Base-by-base conservation (phyloP, 495 filamentous ascomycete genomes). In the Collariella sp. region DNA sequence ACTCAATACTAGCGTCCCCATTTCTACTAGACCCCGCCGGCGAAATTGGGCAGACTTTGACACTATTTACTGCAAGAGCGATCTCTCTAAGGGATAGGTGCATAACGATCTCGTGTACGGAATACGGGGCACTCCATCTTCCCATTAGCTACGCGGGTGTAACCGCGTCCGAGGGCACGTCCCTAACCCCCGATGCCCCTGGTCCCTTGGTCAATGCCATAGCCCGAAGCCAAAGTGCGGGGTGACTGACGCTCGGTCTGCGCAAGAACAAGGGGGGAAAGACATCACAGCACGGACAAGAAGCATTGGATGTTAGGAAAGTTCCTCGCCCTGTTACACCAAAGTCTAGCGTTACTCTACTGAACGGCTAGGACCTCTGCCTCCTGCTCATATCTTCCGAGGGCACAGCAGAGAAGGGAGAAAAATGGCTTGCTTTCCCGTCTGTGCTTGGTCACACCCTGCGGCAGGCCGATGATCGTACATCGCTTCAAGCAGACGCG, bases 91-190 rank as follows among this genome's bases (percentile, higher is more conserved):
- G n/a, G 42, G 42, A 5, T 40, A 18, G 42, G 6, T 40, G 51
- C 51, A 40, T 39, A 6, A 10, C 41, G 51, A 54, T 46, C 42
- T 46, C 11, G 50, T 44, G 22, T 34, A n/a, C n/a, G n/a, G n/a
- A n/a, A n/a, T n/a, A n/a, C n/a, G n/a, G n/a, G n/a, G n/a, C n/a
- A n/a, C n/a, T n/a, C 29, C 19, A 31, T 9, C 26, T 9, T 34
- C 11, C 23, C 34, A n/a, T 6, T 11, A 34, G 22, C 29, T 46
- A 29, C 11, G 29, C 23, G 42, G 51, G 34, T 54, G 51, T 54
- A 54, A 54, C 51, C 51, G 22, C 13, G 41, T n/a, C 33, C 33
- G 41, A 38, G 50, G 34, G 22, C 10, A 18, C 26, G 31, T 38
- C 33, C 40, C 7, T 44, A n/a, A 7, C 15, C 26, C 29, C 40